Percentiles rank a stretch among this genome's conserved stretches.
Conservation (phyloP, 768 basidiomycete species). For the Pisolithus orientalis region DNA sequence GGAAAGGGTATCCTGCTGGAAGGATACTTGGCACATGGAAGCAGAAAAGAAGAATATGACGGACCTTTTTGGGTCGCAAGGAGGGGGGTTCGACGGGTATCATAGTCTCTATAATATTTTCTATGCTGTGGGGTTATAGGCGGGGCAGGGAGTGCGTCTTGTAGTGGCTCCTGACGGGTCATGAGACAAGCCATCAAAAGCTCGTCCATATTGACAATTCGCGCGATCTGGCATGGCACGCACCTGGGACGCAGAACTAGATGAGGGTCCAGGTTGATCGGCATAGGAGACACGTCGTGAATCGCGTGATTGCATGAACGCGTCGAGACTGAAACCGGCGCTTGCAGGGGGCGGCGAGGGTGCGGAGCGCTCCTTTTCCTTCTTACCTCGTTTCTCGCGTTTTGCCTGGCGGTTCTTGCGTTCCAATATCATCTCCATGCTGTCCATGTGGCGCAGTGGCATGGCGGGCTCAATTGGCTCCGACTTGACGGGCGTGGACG, state of each 20-base stretch:
- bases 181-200: slow-evolving; percentile 9
- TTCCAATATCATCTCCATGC: slow-evolving; percentile 74
- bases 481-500: slow-evolving; percentile 57
- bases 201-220: slow-evolving; percentile 14
- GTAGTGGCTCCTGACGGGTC: slow-evolving; percentile 23
- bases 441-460: slow-evolving; percentile 56
- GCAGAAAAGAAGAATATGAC: background rate
- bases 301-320: slow-evolving; percentile 54
- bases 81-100: slow-evolving; percentile 23
- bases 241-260: slow-evolving; percentile 33
- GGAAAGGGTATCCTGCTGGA: slow-evolving; percentile 14
- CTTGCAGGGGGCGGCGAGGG: slow-evolving; percentile 49
- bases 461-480: slow-evolving; percentile 48
- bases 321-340: slow-evolving; percentile 40
- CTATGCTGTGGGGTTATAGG: slow-evolving; percentile 55
- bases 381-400: slow-evolving; percentile 42
- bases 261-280: slow-evolving; percentile 27
- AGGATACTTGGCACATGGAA: slow-evolving; percentile 2
- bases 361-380: slow-evolving; percentile 43
- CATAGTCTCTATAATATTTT: slow-evolving; percentile 51
- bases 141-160: slow-evolving; percentile 19
- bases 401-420: slow-evolving; percentile 53
- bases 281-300: slow-evolving; percentile 32
- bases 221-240: slow-evolving; percentile 20
- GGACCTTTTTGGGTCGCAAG: slow-evolving; percentile 26